Percentiles rank a stretch among this genome's conserved stretches.
Conservation (phyloP, 2,329 filamentous ascomycete species). For the Didymella pomorum region DNA sequence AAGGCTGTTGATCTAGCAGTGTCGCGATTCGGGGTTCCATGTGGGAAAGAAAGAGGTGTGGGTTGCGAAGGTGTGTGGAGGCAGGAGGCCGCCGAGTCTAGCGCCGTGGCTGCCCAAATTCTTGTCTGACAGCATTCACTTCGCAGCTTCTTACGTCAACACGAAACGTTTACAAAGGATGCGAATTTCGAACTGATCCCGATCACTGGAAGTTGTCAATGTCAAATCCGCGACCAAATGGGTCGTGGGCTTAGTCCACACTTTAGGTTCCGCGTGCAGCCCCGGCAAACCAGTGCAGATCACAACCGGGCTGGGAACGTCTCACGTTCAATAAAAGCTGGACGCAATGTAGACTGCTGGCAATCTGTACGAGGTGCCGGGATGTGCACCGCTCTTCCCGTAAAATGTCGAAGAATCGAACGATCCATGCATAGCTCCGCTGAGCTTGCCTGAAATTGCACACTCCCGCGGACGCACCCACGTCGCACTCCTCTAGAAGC, state of each 20-base stretch:
- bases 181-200: background rate
- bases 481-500: background rate
- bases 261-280: background rate
- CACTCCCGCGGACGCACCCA: no score
- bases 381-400: background rate
- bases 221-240: background rate
- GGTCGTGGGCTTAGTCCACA: background rate
- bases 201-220: background rate
- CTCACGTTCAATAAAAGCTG: background rate
- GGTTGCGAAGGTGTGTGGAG: background rate
- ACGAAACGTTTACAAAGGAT: background rate
- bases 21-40: conserved; percentile 44
- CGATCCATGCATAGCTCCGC: background rate
- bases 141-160: background rate
- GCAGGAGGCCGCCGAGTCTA: conserved; percentile 11
- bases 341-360: background rate
- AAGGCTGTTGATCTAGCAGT: conserved; percentile 31
- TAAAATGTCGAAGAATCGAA: background rate
- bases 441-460: background rate
- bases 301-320: background rate
- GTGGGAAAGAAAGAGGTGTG: conserved; percentile 6
- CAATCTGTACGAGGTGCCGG: background rate
- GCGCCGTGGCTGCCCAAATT: background rate
- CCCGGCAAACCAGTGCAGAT: conserved; percentile 3
- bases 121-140: background rate